Evolutionary conservation across 352 stramenopile genomes (phyloP).

Genomic region (Phytophthora ramorum): DNA sequence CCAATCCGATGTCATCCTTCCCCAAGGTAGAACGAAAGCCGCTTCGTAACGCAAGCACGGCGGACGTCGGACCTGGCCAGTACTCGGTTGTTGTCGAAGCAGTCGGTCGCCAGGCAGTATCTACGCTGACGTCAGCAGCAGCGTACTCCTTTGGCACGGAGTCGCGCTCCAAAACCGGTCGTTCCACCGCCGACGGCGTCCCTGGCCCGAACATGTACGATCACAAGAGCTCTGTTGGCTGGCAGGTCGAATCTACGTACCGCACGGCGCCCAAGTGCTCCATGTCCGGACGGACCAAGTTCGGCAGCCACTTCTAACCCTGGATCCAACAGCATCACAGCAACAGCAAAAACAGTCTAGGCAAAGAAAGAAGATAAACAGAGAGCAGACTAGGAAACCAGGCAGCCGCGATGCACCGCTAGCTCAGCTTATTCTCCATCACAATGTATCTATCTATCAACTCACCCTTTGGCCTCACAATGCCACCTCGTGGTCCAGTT

Average conservation of each 20-base stretch:
- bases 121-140: slow-evolving; percentile 60
- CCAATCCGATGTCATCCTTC: slow-evolving; percentile 63
- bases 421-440: slow-evolving; percentile 23
- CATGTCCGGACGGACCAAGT: slow-evolving; percentile 85
- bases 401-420: slow-evolving; percentile 1
- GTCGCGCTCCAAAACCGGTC: slow-evolving; percentile 47
- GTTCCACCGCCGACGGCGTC: slow-evolving; percentile 33
- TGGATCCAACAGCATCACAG: background rate
- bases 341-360: slow-evolving; percentile 19
- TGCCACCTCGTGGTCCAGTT: slow-evolving; percentile 8
- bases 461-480: slow-evolving; percentile 7
- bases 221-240: slow-evolving; percentile 63
- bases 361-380: background rate
- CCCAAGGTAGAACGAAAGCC: slow-evolving; percentile 78
- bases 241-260: slow-evolving; percentile 73
- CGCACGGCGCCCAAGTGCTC: slow-evolving; percentile 67
- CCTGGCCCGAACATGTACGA: slow-evolving; percentile 63
- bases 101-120: slow-evolving; percentile 73
- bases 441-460: slow-evolving; percentile 29
- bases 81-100: slow-evolving; percentile 73
- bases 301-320: slow-evolving; percentile 72
- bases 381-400: background rate
- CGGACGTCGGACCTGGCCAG: slow-evolving; percentile 73
- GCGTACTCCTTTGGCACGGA: slow-evolving; percentile 78
- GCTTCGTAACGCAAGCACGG: slow-evolving; percentile 47